phyloP scores from a whole-genome alignment of 2,329 filamentous ascomycete genomes.

The Curvularia sp. region DNA sequence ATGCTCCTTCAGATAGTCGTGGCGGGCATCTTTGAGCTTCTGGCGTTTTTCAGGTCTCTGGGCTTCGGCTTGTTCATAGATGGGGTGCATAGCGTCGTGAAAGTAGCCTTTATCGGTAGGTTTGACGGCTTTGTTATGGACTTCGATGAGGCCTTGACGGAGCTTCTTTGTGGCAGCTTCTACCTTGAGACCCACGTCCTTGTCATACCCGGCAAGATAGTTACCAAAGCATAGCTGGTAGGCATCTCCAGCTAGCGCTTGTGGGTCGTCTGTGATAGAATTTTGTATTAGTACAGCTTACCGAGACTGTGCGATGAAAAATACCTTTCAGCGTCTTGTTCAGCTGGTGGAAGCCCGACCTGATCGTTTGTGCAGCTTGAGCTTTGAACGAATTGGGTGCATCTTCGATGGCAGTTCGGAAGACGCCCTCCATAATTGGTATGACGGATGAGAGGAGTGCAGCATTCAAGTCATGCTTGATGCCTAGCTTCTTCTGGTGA shows the following conservation, averaged over 20 bases:
- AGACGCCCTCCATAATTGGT: constrained; percentile 3
- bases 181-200: constrained; percentile 2
- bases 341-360: constrained; percentile 1
- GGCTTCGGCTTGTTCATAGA: constrained; percentile 20
- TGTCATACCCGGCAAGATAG: constrained; percentile 1
- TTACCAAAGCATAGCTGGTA: constrained; percentile 19
- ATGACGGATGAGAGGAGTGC: constrained; percentile 1
- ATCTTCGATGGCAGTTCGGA: constrained; percentile 4
- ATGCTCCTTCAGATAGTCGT: constrained; percentile 9
- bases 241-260: constrained; percentile 17
- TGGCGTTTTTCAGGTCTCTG: constrained; percentile 2
- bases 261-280: constrained; percentile 12
- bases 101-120: constrained; percentile 19
- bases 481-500: constrained; percentile 12
- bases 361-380: constrained; percentile 9
- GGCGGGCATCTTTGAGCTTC: constrained; percentile 10
- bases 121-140: neutral
- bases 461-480: constrained; percentile 13
- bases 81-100: constrained; percentile 14
- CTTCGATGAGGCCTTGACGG: neutral
- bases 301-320: neutral
- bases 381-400: constrained; percentile 7
- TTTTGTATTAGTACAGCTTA: neutral
- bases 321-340: constrained; percentile 14
- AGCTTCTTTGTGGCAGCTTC: constrained; percentile 11